phyloP scores from a whole-genome alignment of 345 rosid genomes.

The Boechera retrofracta region DNA sequence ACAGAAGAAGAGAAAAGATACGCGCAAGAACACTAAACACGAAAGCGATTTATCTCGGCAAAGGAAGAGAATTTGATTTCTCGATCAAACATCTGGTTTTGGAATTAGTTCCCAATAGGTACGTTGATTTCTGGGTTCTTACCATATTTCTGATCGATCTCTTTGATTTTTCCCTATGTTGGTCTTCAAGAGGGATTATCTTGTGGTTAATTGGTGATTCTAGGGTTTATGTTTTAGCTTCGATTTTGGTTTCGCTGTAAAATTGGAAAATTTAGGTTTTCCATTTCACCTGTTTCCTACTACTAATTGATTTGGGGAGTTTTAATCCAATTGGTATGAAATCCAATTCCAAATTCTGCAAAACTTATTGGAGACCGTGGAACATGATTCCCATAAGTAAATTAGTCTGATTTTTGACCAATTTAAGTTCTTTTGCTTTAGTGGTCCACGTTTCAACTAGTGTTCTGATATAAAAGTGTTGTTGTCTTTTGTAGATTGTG shows the following conservation, averaged over 20 bases:
- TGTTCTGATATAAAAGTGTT: background rate
- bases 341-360: background rate
- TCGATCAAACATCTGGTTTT: background rate
- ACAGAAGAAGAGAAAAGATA: background rate
- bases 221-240: background rate
- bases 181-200: background rate
- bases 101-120: constrained; percentile 22
- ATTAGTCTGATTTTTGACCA: background rate
- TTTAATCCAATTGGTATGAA: background rate
- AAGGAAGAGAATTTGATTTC: constrained; percentile 14
- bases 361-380: background rate
- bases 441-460: background rate
- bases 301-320: background rate
- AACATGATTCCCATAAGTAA: background rate
- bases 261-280: background rate
- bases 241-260: background rate
- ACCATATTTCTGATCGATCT: background rate
- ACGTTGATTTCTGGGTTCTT: background rate
- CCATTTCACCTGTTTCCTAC: background rate
- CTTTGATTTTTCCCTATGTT: background rate
- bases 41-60: background rate
- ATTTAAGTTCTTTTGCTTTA: background rate
- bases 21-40: background rate
- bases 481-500: constrained; percentile 15
- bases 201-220: background rate